Percentiles rank a stretch among this genome's conserved stretches.
phyloP scores from a whole-genome alignment of 2,329 filamentous ascomycete genomes.

The Colletotrichum sp. region DNA sequence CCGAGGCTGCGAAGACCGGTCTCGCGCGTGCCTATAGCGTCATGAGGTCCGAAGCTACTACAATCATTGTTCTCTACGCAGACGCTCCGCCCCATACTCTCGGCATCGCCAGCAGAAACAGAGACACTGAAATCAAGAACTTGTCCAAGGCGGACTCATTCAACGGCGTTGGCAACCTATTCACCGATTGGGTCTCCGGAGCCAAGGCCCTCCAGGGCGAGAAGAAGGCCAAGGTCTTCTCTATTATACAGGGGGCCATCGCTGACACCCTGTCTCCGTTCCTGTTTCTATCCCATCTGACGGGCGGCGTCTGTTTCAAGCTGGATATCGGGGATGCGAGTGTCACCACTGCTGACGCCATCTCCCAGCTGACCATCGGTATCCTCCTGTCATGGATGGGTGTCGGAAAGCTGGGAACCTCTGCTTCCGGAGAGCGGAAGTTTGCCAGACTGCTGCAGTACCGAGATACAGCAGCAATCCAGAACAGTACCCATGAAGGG shows the following conservation, averaged over 20 bases:
- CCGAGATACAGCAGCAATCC: neutral
- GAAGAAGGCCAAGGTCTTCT: slow-evolving; percentile 49
- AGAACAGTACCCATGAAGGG: neutral
- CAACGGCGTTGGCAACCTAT: slow-evolving; percentile 39
- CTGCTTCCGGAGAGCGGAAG: neutral
- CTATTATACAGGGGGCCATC: slow-evolving; percentile 35
- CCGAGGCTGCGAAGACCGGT: slow-evolving; percentile 54
- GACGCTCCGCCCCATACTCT: slow-evolving; percentile 53
- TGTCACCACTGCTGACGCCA: slow-evolving; percentile 21
- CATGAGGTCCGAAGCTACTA: slow-evolving; percentile 53
- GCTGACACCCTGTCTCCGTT: slow-evolving; percentile 36
- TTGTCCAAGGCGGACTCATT: neutral
- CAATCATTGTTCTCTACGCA: slow-evolving; percentile 53
- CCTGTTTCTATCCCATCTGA: slow-evolving; percentile 45
- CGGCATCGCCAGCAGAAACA: slow-evolving; percentile 2
- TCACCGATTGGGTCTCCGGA: slow-evolving; percentile 49
- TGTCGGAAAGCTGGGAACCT: slow-evolving; percentile 28
- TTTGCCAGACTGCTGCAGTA: neutral
- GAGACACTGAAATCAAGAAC: neutral
- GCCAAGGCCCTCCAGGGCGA: slow-evolving; percentile 37
- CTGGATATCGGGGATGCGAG: slow-evolving; percentile 27
- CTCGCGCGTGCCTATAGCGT: slow-evolving; percentile 49
- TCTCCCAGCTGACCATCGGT: slow-evolving; percentile 46
- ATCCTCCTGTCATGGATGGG: slow-evolving; percentile 51
- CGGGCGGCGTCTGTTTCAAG: slow-evolving; percentile 44